phyloP scores from a whole-genome alignment of 164 flowering plant genomes.

The Sextonia rubra region DNA sequence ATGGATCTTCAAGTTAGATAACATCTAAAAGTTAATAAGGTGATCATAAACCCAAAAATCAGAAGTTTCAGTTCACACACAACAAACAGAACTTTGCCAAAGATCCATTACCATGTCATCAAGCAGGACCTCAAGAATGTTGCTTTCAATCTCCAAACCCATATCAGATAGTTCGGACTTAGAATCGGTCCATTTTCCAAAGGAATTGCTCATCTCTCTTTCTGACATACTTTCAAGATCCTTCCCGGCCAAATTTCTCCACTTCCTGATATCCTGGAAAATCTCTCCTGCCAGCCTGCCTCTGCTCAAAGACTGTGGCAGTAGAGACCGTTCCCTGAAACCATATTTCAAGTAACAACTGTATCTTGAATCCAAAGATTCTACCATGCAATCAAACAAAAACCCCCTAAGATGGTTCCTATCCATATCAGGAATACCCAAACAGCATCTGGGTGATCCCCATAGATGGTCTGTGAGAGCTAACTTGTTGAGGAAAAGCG shows the following conservation, averaged over 20 bases:
- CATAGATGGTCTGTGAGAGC: conserved; percentile 41
- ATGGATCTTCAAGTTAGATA: too few relatives aligned
- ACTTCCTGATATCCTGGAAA: conserved; percentile 40
- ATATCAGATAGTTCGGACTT: conserved; percentile 53
- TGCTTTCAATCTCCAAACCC: conserved; percentile 36
- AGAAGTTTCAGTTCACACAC: neutral
- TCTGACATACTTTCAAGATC: conserved; percentile 62
- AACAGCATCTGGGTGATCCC: conserved; percentile 18
- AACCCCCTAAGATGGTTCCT: conserved; percentile 37
- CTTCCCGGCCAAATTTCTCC: conserved; percentile 43
- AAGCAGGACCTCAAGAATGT: conserved; percentile 45
- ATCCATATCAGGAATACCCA: conserved; percentile 33
- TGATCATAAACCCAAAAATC: neutral
- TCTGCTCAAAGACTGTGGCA: conserved; percentile 26
- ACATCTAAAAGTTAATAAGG: neutral
- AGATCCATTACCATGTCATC: conserved; percentile 61
- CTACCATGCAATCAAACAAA: conserved; percentile 58
- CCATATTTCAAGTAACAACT: conserved; percentile 27
- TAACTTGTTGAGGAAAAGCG: conserved; percentile 44
- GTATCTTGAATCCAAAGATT: conserved; percentile 49
- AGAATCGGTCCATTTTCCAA: conserved; percentile 68
- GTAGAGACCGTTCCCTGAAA: conserved; percentile 33
- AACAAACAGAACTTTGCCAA: conserved; percentile 9
- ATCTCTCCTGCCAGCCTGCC: conserved; percentile 36
- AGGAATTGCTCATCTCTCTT: conserved; percentile 58